Base-by-base conservation (phyloP, 257 asterid genomes). In the Echium plantagineum region DNA sequence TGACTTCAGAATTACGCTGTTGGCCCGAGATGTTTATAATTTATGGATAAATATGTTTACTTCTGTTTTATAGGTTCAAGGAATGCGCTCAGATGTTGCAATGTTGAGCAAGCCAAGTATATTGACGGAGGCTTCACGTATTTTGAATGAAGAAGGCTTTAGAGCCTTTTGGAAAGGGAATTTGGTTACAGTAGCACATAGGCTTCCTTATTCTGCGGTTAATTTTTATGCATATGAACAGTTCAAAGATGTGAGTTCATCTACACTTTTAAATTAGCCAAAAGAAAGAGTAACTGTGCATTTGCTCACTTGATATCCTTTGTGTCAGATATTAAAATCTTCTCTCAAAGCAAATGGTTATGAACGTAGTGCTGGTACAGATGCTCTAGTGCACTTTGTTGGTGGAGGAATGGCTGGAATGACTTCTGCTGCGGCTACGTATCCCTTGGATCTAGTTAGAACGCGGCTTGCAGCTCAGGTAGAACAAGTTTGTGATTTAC, bases 151-250 rank as follows among this genome's bases (percentile, higher is more conserved):
- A 71, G 98, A 90, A 69, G 98, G 96, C 55, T 80, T 90, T 68
- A 76, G 88, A 71, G 96, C 98, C n/a, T 90, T 90, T 63, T 90
- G 98, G 98, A 90, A 82, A 80, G 98, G 98, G 66, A 90, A 87
- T 72, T 69, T 90, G 77, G 96, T 90, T 75, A 90, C 98, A 1
- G 82, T 87, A 73, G 98, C 84, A 65, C 96, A 87, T 58, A 80
- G 98, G 48, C 85, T 90, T 56, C 98, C 98, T 3, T 90, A 90
- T 67, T 85, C 96, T 31, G 78, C 98, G 0, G 87, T 83, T 73
- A 90, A 74, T 67, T 90, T 90, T 72, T 90, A 87, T 64, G 80
- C 94, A 3, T 90, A 87, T 58, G 98, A 90, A 72, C 80, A 65
- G 38, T 90, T 83, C 74, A 90, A 87, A 81, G 71, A 52, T 15